phyloP scores from a whole-genome alignment of 2,329 filamentous ascomycete species.

The Trichoderma afroharzianum region DNA sequence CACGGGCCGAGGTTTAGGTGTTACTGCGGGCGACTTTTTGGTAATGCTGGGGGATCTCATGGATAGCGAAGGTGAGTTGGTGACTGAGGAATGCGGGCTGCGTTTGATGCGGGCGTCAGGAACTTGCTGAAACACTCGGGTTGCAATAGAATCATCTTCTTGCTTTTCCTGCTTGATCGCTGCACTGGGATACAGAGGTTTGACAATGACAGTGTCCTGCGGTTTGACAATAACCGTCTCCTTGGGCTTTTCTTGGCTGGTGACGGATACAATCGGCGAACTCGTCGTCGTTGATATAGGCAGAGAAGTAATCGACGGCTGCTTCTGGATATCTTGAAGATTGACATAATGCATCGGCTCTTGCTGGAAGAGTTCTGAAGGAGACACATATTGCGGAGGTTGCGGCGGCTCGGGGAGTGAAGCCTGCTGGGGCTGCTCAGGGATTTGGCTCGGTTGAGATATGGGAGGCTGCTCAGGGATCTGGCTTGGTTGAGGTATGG shows the following conservation, averaged over 20 bases:
- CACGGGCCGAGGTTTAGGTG: constrained; percentile 39
- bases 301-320: constrained; percentile 27
- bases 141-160: constrained; percentile 17
- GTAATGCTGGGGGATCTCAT: constrained; percentile 39
- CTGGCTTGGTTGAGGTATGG: neutral
- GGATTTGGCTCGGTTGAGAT: neutral
- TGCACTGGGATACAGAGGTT: neutral
- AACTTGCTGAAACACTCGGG: constrained; percentile 17
- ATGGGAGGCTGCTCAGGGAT: neutral
- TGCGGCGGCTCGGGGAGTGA: constrained; percentile 18
- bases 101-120: constrained; percentile 28
- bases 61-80: constrained; percentile 41
- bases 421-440: neutral
- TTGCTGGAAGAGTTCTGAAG: constrained; percentile 21
- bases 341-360: constrained; percentile 36
- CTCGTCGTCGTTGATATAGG: constrained; percentile 27
- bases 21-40: constrained; percentile 41
- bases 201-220: constrained; percentile 13
- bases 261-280: neutral
- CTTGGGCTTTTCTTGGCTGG: constrained; percentile 7
- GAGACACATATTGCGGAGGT: constrained; percentile 22
- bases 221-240: constrained; percentile 14
- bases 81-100: constrained; percentile 38
- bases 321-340: constrained; percentile 36
- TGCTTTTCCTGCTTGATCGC: constrained; percentile 16